Percentiles rank a stretch among this genome's conserved stretches.
These are phyloP conservation scores for Populus hybrid DNA, from an alignment of 441 rosid species.

Conservation along the genomic window DNA sequence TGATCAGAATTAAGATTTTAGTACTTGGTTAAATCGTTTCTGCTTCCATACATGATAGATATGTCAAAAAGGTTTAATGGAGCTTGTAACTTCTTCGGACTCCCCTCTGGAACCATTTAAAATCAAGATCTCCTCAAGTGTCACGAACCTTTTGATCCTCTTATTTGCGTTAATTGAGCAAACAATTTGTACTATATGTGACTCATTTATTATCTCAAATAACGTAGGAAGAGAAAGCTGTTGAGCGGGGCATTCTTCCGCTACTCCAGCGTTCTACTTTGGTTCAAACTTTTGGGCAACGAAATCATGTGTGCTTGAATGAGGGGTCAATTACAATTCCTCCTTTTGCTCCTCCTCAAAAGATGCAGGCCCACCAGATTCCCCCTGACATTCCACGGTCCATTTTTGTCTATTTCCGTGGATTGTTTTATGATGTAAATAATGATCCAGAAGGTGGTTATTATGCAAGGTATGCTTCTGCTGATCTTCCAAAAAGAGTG, in stretches of 20 bases:
- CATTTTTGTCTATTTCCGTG: conserved; percentile 90
- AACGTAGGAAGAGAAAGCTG: conserved; percentile 84
- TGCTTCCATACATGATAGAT: not conserved
- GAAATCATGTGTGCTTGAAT: conserved; percentile 88
- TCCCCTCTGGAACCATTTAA: not conserved
- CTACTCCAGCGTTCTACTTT: conserved; percentile 71
- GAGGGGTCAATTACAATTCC: conserved; percentile 89
- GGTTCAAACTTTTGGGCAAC: conserved; percentile 93
- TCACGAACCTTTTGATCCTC: not conserved
- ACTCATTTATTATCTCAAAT: conserved; percentile 1
- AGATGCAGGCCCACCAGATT: conserved; percentile 80
- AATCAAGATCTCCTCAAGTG: not conserved
- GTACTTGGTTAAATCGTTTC: not conserved
- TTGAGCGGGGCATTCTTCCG: conserved; percentile 79
- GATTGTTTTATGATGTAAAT: conserved; percentile 83
- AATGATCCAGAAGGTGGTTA: conserved; percentile 97
- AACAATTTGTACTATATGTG: not conserved
- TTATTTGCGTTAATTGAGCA: not conserved
- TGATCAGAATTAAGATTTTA: not conserved
- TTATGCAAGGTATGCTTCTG: conserved; percentile 67
- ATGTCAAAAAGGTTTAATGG: not conserved
- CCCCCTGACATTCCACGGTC: conserved; percentile 72
- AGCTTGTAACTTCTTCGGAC: not conserved
- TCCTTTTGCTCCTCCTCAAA: conserved; percentile 92
- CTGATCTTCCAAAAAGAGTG: not conserved